Evolutionary conservation across 192 early-diverging fungal genomes (phyloP).

Genomic region (Obelidium mucronatum): DNA sequence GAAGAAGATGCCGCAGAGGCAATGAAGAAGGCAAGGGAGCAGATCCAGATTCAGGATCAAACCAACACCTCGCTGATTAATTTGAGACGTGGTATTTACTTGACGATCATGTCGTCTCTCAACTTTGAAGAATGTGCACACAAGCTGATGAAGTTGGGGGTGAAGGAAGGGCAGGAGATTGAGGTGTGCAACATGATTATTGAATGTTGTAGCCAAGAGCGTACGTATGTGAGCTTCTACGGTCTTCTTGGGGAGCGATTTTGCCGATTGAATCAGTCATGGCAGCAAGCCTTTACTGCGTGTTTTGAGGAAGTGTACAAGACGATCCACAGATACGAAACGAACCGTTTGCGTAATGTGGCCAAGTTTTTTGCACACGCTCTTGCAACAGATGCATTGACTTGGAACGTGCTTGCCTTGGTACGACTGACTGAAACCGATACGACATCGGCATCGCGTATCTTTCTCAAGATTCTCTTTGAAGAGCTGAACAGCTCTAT

Average conservation of each 20-base stretch:
- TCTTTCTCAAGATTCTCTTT: conserved; percentile 96
- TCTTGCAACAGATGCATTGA: conserved; percentile 81
- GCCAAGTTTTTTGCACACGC: conserved; percentile 92
- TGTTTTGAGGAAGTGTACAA: conserved; percentile 86
- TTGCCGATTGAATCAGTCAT: conserved; percentile 79
- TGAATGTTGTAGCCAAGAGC: conserved; percentile 95
- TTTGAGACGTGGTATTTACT: conserved; percentile 91
- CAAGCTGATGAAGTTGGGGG: conserved; percentile 88
- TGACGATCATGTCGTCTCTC: conserved; percentile 94
- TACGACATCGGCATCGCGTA: conserved; percentile 96
- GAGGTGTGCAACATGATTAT: conserved; percentile 97
- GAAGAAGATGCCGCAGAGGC: conserved; percentile 48
- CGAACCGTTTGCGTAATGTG: conserved; percentile 91
- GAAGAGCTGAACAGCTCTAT: conserved; percentile 85
- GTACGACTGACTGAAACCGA: conserved; percentile 91
- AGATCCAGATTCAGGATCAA: conserved; percentile 78
- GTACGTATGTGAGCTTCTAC: conserved; percentile 93
- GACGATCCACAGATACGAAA: conserved; percentile 92
- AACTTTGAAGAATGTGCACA: conserved; percentile 97
- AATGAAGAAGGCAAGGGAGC: conserved; percentile 49
- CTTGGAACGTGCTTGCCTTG: conserved; percentile 81
- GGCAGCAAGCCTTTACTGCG: conserved; percentile 80
- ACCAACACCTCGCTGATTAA: conserved; percentile 91
- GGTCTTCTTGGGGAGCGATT: conserved; percentile 94
- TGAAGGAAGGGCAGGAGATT: conserved; percentile 85